Percentiles rank a stretch among this genome's conserved stretches.
These are phyloP conservation scores for Stachybotrys echinatus DNA, from an alignment of 2,329 filamentous ascomycete genomes.

Conservation along the genomic window DNA sequence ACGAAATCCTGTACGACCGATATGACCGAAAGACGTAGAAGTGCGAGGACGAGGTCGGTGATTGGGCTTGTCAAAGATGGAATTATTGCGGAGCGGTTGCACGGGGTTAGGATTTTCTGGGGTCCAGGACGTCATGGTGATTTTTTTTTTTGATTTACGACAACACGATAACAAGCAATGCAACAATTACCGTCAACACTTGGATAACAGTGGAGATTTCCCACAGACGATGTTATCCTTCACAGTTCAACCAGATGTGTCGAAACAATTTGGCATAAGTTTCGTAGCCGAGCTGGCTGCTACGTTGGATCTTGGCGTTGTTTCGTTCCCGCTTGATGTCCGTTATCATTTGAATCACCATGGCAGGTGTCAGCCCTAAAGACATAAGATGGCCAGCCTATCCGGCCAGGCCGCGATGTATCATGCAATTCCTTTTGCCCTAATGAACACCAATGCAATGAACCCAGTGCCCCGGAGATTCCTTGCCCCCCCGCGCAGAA, in stretches of 20 bases:
- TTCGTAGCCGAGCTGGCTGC: not conserved
- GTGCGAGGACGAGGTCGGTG: too few species aligned
- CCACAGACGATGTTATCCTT: too few species aligned
- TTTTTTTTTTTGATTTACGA: not conserved
- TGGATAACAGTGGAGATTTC: too few species aligned
- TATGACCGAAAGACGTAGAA: too few species aligned
- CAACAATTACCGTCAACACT: not conserved
- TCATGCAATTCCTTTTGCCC: conserved; percentile 46
- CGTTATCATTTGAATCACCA: conserved; percentile 42
- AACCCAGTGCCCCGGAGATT: conserved; percentile 31
- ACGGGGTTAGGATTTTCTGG: conserved; percentile 11
- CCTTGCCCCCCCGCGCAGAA: conserved; percentile 28
- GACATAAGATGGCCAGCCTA: conserved; percentile 40
- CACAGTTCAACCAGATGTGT: too few species aligned
- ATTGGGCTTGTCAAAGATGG: not conserved
- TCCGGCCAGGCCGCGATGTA: conserved; percentile 29
- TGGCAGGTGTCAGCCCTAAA: conserved; percentile 36
- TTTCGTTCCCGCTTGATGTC: conserved; percentile 27
- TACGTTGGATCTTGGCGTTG: not conserved
- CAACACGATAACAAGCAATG: not conserved
- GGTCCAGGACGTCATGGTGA: conserved; percentile 19
- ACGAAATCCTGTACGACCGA: not conserved
- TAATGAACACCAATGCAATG: conserved; percentile 51
- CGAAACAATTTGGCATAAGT: not conserved
- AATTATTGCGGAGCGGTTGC: not conserved